A percentile compares a stretch with the other conserved stretches of the same genome.
phyloP scores from a whole-genome alignment of 1,139 yeast species.

The Suhomyces bokatorum region DNA sequence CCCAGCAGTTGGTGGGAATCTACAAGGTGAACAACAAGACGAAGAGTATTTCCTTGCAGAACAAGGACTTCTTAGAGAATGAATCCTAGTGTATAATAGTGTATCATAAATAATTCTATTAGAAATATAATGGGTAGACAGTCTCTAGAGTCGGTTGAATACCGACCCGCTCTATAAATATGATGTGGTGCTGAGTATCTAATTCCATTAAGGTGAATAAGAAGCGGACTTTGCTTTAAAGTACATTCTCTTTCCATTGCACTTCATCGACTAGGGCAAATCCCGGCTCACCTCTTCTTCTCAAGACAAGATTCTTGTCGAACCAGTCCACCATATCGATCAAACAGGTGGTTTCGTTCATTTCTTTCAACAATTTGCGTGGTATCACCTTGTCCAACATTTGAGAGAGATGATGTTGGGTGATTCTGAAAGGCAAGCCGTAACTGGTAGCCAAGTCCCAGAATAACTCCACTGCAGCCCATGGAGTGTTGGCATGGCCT shows the following conservation, averaged over 20 bases:
- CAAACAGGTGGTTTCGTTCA: slow-evolving; percentile 61
- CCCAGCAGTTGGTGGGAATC: slow-evolving; percentile 91
- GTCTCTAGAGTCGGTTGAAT: too few species aligned
- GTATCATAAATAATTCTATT: slow-evolving; percentile 1
- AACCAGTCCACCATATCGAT: slow-evolving; percentile 80
- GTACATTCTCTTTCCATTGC: slow-evolving; percentile 44
- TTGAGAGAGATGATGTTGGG: slow-evolving; percentile 85
- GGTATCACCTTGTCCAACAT: slow-evolving; percentile 71
- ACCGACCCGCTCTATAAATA: too few species aligned
- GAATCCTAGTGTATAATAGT: slow-evolving; percentile 8
- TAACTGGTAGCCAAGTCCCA: slow-evolving; percentile 76
- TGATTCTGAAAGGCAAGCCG: slow-evolving; percentile 79
- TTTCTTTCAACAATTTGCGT: slow-evolving; percentile 53
- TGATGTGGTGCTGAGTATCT: too few species aligned
- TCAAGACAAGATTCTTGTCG: slow-evolving; percentile 65
- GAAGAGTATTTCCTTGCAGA: slow-evolving; percentile 73
- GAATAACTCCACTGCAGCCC: slow-evolving; percentile 85
- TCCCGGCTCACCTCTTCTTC: slow-evolving; percentile 64
- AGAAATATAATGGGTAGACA: not conserved
- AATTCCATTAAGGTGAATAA: too few species aligned
- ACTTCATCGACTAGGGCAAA: slow-evolving; percentile 64
- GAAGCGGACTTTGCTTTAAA: slow-evolving; percentile 1
- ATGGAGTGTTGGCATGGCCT: slow-evolving; percentile 73
- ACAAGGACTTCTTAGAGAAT: slow-evolving; percentile 47
- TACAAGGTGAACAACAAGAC: slow-evolving; percentile 94